These are phyloP conservation scores for Cymbopogon citratus DNA, from an alignment of 176 grass and related monocot genomes.

Conservation along the genomic window DNA sequence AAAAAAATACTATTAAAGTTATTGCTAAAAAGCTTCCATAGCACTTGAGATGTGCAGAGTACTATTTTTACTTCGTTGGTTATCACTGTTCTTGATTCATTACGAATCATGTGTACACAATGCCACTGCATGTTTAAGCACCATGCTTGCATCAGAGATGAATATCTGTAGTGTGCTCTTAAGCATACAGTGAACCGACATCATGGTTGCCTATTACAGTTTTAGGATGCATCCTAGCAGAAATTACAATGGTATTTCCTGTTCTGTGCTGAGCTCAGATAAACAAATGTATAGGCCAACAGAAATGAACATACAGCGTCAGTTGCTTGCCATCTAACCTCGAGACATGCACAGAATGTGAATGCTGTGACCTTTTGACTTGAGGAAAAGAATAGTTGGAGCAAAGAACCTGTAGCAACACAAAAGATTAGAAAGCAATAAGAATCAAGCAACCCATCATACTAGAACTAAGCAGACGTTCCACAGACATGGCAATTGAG, in stretches of 20 bases:
- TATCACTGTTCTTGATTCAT: neutral
- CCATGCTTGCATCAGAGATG: neutral
- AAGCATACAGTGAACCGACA: neutral
- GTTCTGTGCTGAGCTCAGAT: neutral
- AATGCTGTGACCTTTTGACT: conserved; percentile 62
- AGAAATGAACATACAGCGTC: neutral
- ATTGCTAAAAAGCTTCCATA: neutral
- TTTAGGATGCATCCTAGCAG: neutral
- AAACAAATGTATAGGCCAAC: neutral
- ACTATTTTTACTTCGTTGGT: neutral
- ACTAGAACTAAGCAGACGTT: neutral
- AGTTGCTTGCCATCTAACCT: conserved; percentile 27
- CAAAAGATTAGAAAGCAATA: neutral
- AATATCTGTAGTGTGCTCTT: neutral
- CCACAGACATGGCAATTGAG: neutral
- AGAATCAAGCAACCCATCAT: neutral
- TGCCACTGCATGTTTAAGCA: neutral
- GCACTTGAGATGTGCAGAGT: neutral
- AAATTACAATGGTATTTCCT: neutral
- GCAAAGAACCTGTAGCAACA: conserved; percentile 73
- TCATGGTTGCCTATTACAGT: neutral
- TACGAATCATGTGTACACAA: neutral
- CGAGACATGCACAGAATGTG: conserved; percentile 76
- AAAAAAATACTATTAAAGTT: neutral
- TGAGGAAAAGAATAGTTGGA: conserved; percentile 75